Evolutionary conservation across 805 yeast species (phyloP).

Genomic region (Teunomyces stri): DNA sequence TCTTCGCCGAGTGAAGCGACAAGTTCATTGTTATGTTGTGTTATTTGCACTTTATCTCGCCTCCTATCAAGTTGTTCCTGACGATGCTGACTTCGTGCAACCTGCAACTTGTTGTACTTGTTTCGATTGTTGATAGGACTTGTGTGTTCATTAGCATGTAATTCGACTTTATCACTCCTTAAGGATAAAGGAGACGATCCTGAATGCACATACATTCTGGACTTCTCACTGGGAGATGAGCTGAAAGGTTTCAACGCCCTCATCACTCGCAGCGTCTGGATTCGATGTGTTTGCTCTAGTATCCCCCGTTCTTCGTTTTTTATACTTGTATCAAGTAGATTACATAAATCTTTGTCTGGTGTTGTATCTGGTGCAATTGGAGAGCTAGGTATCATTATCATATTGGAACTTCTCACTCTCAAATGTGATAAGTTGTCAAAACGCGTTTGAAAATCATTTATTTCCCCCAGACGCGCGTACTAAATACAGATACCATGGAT

Average conservation of each 20-base stretch:
- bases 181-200: slow-evolving; percentile 2
- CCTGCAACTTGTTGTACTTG: slow-evolving; percentile 21
- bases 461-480: background rate
- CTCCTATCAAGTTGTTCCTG: slow-evolving; percentile 15
- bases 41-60: background rate
- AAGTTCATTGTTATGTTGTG: slow-evolving; percentile 10
- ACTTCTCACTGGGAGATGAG: slow-evolving; percentile 1
- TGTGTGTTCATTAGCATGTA: slow-evolving; percentile 6
- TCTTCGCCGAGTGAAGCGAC: slow-evolving; percentile 13
- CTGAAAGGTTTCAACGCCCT: slow-evolving; percentile 13
- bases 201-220: too few species aligned
- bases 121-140: slow-evolving; percentile 16
- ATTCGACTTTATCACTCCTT: background rate
- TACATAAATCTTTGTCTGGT: background rate
- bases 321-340: background rate
- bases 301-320: background rate
- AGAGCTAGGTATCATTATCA: background rate
- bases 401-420: background rate
- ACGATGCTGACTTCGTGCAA: slow-evolving; percentile 24
- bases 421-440: background rate
- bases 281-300: slow-evolving; percentile 7
- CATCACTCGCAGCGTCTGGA: slow-evolving; percentile 17
- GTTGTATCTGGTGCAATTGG: background rate
- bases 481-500: background rate
- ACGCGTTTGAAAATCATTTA: background rate